These are phyloP conservation scores for Capillidium heterosporum DNA, from an alignment of 371 early-diverging fungal genomes.

Conservation along the genomic window DNA sequence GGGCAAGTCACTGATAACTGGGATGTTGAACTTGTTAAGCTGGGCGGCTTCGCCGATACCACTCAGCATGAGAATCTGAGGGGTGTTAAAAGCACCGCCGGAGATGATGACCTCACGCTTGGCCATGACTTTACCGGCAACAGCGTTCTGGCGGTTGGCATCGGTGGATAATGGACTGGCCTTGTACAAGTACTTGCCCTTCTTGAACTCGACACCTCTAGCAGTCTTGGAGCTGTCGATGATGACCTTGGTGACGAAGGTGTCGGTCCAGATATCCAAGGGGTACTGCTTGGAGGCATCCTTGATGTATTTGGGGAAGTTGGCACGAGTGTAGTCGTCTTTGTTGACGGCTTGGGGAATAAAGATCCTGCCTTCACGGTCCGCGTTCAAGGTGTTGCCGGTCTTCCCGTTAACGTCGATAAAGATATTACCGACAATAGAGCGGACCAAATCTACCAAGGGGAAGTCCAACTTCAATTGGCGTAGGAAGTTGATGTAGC, in stretches of 20 bases:
- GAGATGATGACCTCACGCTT: constrained; percentile 13
- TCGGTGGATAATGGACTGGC: neutral
- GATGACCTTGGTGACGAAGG: constrained; percentile 1
- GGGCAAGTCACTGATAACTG: neutral
- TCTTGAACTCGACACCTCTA: neutral
- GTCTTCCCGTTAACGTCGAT: neutral
- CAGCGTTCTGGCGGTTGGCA: neutral
- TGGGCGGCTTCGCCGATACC: constrained; percentile 9
- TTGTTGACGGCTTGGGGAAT: constrained; percentile 1
- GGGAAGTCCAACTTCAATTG: neutral
- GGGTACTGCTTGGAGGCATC: neutral
- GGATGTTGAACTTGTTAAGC: neutral
- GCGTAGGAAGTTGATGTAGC: neutral
- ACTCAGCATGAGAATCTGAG: constrained; percentile 13
- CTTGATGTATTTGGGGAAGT: neutral
- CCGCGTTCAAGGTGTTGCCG: neutral
- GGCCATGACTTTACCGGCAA: constrained; percentile 6
- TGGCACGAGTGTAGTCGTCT: neutral
- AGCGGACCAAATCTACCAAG: neutral
- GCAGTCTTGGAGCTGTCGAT: neutral
- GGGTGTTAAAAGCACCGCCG: constrained; percentile 12
- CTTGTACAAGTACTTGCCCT: constrained; percentile 1
- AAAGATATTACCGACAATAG: neutral
- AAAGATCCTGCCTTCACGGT: neutral
- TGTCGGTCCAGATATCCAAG: neutral